phyloP scores from a whole-genome alignment of 805 yeast species.

The Candida quercuum region DNA sequence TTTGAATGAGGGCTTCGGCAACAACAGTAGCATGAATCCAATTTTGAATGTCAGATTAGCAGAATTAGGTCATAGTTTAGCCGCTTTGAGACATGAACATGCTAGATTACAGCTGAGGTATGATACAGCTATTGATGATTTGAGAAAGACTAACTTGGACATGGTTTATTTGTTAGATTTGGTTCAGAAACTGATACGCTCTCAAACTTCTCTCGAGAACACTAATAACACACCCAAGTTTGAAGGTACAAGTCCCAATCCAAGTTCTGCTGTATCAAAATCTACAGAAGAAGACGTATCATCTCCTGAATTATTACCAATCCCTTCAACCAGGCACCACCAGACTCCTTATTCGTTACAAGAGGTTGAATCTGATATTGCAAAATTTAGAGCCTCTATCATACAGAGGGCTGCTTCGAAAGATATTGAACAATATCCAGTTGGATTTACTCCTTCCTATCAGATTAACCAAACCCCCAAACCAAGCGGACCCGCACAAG shows the following conservation, averaged over 20 bases:
- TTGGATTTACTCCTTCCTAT: conserved; percentile 22
- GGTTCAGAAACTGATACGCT: conserved; percentile 27
- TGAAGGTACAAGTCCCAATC: conserved; percentile 9
- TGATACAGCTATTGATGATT: conserved; percentile 43
- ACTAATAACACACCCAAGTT: conserved; percentile 1
- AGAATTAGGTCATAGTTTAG: conserved; percentile 35
- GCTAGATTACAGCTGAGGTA: conserved; percentile 37
- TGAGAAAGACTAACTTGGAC: conserved; percentile 46
- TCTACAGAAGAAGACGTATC: conserved; percentile 10
- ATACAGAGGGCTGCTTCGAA: conserved; percentile 22
- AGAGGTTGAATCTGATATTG: conserved; percentile 20
- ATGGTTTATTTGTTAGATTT: conserved; percentile 46
- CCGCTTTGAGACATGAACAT: conserved; percentile 36
- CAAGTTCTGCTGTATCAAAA: neutral
- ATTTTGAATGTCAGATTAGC: conserved; percentile 22
- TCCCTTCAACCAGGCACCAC: too few species aligned
- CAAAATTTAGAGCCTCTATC: conserved; percentile 21
- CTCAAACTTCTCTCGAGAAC: conserved; percentile 4
- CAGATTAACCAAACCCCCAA: conserved; percentile 12
- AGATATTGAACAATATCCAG: conserved; percentile 20
- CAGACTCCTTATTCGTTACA: conserved; percentile 7
- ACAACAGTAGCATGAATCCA: conserved; percentile 13
- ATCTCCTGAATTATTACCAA: conserved; percentile 18
- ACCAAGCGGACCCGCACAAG: conserved; percentile 4
- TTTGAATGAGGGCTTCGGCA: neutral